Conservation (phyloP, 352 stramenopile genomes). For the Globisporangium echinulatum region DNA sequence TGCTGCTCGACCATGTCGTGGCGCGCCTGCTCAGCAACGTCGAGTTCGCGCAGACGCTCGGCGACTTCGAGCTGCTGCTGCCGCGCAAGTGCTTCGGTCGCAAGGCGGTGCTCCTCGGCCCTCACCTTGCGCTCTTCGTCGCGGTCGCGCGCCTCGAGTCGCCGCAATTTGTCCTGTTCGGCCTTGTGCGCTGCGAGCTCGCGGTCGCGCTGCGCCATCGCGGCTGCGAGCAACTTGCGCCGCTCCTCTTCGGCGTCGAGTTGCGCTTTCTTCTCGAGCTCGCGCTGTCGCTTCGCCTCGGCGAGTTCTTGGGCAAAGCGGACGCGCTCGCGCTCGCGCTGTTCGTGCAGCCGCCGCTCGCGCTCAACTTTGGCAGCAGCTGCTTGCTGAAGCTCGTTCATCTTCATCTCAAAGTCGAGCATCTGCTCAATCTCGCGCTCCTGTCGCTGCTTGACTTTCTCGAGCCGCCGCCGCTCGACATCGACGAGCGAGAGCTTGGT, state of each 20-base stretch:
- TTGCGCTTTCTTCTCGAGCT: conserved; percentile 81
- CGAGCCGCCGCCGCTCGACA: conserved; percentile 59
- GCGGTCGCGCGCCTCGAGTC: conserved; percentile 55
- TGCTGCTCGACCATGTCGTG: conserved; percentile 76
- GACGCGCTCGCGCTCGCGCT: conserved; percentile 57
- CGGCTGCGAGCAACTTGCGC: conserved; percentile 46
- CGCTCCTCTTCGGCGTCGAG: conserved; percentile 80
- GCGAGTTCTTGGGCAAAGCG: conserved; percentile 61
- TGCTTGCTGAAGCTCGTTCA: conserved; percentile 78
- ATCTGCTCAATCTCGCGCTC: conserved; percentile 86
- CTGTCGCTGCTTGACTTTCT: conserved; percentile 71
- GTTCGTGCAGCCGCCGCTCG: conserved; percentile 56
- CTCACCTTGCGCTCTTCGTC: conserved; percentile 74
- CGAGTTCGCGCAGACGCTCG: conserved; percentile 46
- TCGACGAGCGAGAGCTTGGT: conserved; percentile 43
- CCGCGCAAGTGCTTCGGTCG: conserved; percentile 46
- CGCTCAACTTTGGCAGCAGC: conserved; percentile 61
- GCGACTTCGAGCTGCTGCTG: conserved; percentile 68
- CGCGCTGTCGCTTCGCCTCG: conserved; percentile 64
- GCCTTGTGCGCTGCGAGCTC: conserved; percentile 71
- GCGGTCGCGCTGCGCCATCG: conserved; percentile 67
- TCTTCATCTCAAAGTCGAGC: conserved; percentile 90
- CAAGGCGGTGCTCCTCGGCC: conserved; percentile 57
- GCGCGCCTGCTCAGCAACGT: conserved; percentile 53
- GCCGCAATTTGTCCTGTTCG: conserved; percentile 58